Evolutionary conservation across 768 basidiomycete species (phyloP), one percentile per base, ranked within the genome.

Genomic region (Hypholoma sublateritium): DNA sequence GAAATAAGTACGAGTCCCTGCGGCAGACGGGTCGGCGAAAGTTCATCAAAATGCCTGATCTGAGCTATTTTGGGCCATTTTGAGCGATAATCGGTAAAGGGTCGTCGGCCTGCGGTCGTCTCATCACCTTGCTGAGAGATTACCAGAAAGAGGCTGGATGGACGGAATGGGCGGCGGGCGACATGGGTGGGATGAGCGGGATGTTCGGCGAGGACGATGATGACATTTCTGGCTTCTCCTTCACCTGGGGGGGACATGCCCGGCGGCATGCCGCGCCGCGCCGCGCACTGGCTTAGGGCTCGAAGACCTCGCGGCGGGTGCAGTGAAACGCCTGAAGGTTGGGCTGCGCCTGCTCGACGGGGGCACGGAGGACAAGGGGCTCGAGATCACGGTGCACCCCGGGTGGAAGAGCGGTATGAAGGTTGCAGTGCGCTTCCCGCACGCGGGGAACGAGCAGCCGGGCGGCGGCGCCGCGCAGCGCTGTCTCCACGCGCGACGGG

Each of bases 371-470:
- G 92, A 95, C 60, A 93, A 91, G 70, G 84, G 92, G 5, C 83
- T 93, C 52, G 92, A 93, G 65, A 87, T 93, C 65, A 77, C 81
- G 34, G 80, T 93, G 21, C 80, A 82, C 61, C 93, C 95, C 0
- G 96, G 96, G 0, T 98, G 95, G 95, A 98, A 98, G 80, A 84
- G 85, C 59, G 96, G 96, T 0, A 98, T 96, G 16, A 97, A 96
- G 74, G 82, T n/a, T n/a, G n/a, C n/a, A n/a, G n/a, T 98, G 57
- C 86, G 92, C 41, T 98, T 95, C 72, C 84, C 91, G 0, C 83
- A 84, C 19, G 88, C 92, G 9, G 93, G 93, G 2, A 95, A 98
- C 70, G 93, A 95, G 65, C 78, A 80, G 50, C 70, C 75, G 0
- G 35, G 59, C 34, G n/a, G n/a, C n/a, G 88, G 89, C 11, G 88